Conservation (phyloP, 1,139 yeast genomes). For the Blastobotrys raffinosifermentans region DNA sequence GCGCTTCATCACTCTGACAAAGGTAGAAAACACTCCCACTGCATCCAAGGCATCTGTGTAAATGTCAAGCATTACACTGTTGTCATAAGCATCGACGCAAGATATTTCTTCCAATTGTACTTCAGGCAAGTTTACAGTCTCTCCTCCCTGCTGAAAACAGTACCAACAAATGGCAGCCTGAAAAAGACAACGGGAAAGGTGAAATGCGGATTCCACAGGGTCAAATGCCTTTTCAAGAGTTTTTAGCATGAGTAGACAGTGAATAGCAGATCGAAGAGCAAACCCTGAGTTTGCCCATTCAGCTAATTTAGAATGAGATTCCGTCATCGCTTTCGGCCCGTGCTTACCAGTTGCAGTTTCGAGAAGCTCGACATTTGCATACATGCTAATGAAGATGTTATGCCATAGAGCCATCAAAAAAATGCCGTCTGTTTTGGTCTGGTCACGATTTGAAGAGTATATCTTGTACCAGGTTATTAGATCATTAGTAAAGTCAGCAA, state of each 20-base stretch:
- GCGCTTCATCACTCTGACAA: too few species aligned
- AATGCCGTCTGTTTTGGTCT: background rate
- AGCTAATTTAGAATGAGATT: background rate
- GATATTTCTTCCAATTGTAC: too few species aligned
- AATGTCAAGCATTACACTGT: too few species aligned
- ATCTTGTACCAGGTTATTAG: background rate
- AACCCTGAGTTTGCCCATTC: background rate
- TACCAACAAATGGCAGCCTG: constrained; percentile 1
- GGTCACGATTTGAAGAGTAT: background rate
- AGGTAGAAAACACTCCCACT: too few species aligned
- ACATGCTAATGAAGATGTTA: background rate
- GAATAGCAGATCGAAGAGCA: background rate
- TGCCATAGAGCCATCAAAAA: constrained; percentile 1
- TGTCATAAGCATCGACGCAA: too few species aligned
- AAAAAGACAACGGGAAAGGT: background rate
- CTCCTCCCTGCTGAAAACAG: too few species aligned
- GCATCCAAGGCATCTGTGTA: constrained; percentile 1
- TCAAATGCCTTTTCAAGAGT: background rate
- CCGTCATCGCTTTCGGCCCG: background rate
- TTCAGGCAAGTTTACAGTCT: too few species aligned
- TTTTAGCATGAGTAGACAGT: background rate
- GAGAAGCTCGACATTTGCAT: background rate
- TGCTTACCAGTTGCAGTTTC: background rate
- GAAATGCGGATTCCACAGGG: background rate
- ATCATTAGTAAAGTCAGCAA: background rate